These are phyloP conservation scores for Backusella australiensis DNA, from an alignment of 192 early-diverging fungal species.

Conservation along the genomic window DNA sequence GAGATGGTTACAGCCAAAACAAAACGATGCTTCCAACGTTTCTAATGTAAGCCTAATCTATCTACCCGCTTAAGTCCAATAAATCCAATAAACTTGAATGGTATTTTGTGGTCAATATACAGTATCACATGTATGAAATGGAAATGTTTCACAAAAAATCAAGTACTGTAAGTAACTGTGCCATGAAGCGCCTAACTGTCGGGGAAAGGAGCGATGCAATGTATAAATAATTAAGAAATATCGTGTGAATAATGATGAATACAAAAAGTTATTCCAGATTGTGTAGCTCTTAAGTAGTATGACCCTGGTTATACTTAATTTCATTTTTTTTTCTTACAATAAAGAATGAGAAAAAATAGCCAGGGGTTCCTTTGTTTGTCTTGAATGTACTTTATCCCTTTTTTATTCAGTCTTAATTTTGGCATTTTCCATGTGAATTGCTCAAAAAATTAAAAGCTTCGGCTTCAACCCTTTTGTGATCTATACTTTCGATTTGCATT, in stretches of 20 bases:
- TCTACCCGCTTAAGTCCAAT: not conserved
- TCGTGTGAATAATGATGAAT: conserved; percentile 3
- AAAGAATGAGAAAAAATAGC: conserved; percentile 7
- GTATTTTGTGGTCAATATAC: conserved; percentile 3
- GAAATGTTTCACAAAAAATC: not conserved
- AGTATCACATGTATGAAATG: not conserved
- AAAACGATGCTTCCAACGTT: conserved; percentile 6
- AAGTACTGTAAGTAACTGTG: not conserved
- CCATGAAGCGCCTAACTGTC: not conserved
- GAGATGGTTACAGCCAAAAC: not conserved
- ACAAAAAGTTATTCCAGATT: conserved; percentile 9
- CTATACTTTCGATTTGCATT: not conserved
- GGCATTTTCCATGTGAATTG: conserved; percentile 4
- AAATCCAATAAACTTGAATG: not conserved
- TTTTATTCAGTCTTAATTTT: not conserved
- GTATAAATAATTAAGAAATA: conserved; percentile 5
- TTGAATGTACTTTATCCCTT: conserved; percentile 10
- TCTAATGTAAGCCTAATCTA: conserved; percentile 2
- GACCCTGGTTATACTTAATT: conserved; percentile 6
- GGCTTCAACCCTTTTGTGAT: not conserved
- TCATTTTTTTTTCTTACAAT: not conserved
- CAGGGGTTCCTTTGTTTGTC: conserved; percentile 5
- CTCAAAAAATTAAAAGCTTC: not conserved
- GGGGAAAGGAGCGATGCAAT: conserved; percentile 5
- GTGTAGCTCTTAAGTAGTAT: not conserved